Conservation (phyloP, 306 rosid species). For the Trichosanthes cucumerina region DNA sequence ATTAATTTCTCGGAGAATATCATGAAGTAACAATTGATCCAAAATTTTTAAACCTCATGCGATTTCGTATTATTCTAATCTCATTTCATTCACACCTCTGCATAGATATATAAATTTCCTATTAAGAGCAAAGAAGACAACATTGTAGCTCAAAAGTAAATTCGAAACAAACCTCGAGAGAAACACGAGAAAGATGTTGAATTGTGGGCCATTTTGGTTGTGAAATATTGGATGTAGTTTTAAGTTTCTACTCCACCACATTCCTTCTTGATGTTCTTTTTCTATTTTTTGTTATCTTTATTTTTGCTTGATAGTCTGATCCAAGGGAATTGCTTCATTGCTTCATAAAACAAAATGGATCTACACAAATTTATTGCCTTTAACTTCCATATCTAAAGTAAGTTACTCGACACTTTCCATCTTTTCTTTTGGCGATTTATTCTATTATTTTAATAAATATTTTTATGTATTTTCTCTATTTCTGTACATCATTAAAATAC, state of each 20-base stretch:
- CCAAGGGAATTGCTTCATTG: conserved; percentile 79
- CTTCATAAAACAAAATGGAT: conserved; percentile 83
- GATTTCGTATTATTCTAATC: too few relatives aligned
- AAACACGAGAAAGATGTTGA: conserved; percentile 53
- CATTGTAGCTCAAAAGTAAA: neutral
- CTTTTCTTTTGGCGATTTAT: neutral
- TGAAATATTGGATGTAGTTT: neutral
- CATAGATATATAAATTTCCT: neutral
- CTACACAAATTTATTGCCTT: conserved; percentile 68
- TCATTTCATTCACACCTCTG: conserved; percentile 87
- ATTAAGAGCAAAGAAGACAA: neutral
- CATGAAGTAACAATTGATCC: too few relatives aligned
- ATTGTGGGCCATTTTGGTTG: conserved; percentile 61
- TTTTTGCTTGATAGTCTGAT: conserved; percentile 64
- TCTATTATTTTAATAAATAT: too few relatives aligned
- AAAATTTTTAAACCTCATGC: too few relatives aligned
- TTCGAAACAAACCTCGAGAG: conserved; percentile 45
- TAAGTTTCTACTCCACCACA: neutral
- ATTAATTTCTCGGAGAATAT: too few relatives aligned
- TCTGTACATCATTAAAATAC: too few relatives aligned
- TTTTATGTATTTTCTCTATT: too few relatives aligned
- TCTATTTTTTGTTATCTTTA: neutral
- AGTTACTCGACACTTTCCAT: neutral
- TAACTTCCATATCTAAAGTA: conserved; percentile 13
- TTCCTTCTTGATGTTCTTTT: neutral